phyloP scores from a whole-genome alignment of 495 filamentous ascomycete species.

The Filosporella fistucella region DNA sequence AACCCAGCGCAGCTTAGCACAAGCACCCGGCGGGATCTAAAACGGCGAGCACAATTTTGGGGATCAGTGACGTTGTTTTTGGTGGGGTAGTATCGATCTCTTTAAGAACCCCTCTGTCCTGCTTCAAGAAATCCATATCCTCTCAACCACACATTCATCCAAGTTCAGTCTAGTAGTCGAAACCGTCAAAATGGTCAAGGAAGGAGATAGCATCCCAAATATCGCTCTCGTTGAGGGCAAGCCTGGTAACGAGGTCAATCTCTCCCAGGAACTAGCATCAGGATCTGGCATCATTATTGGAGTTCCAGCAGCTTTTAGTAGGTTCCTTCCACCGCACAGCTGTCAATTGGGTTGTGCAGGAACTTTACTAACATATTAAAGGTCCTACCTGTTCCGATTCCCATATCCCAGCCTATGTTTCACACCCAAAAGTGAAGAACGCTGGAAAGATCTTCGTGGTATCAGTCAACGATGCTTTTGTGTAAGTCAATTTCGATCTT shows the following conservation, averaged over 20 bases:
- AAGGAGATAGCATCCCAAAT: slow-evolving; percentile 57
- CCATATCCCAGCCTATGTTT: slow-evolving; percentile 79
- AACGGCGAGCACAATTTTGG: no score
- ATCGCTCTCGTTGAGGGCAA: slow-evolving; percentile 56
- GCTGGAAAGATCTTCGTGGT: slow-evolving; percentile 82
- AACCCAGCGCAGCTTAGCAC: no score
- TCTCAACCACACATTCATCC: not conserved
- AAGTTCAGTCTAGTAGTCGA: not conserved
- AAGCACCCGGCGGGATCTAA: no score
- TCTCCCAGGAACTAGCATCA: slow-evolving; percentile 63
- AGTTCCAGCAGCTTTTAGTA: slow-evolving; percentile 84
- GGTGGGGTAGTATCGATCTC: no score
- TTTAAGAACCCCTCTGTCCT: no score
- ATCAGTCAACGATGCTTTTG: slow-evolving; percentile 93
- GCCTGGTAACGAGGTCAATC: slow-evolving; percentile 76
- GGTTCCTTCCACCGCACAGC: slow-evolving; percentile 22
- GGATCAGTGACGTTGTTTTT: no score
- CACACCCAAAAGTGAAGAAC: slow-evolving; percentile 62
- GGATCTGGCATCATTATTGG: slow-evolving; percentile 77
- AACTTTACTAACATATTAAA: slow-evolving; percentile 1
- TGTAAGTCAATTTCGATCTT: no score
- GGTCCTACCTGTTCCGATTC: slow-evolving; percentile 70
- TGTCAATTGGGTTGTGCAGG: not conserved
- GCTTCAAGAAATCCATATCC: no score
- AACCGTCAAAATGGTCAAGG: slow-evolving; percentile 35